Evolutionary conservation across 441 rosid genomes (phyloP).

Genomic region (Gossypium trilobum): DNA sequence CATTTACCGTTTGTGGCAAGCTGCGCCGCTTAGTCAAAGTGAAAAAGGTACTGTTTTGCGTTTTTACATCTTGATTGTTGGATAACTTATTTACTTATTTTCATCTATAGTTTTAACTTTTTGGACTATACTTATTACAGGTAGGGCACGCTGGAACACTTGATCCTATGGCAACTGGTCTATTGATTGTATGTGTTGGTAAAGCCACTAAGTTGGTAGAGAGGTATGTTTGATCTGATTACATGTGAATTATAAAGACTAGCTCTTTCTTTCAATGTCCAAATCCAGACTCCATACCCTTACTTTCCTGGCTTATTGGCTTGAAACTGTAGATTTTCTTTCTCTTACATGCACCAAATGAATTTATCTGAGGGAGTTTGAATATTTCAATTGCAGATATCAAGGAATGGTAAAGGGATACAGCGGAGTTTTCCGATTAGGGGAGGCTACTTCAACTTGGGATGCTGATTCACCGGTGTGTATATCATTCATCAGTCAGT

Average conservation of each 20-base stretch:
- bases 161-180: slow-evolving; percentile 97
- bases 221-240: slow-evolving; percentile 38
- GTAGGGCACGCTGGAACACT: slow-evolving; percentile 98
- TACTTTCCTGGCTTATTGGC: background rate
- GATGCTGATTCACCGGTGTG: slow-evolving; percentile 92
- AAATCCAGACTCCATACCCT: background rate
- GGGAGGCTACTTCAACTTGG: slow-evolving; percentile 94
- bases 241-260: slow-evolving; percentile 8
- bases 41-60: slow-evolving; percentile 52
- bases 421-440: slow-evolving; percentile 83
- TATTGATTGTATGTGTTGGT: slow-evolving; percentile 79
- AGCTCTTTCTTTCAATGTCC: slow-evolving; percentile 6
- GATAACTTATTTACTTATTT: background rate
- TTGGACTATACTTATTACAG: slow-evolving; percentile 29
- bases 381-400: slow-evolving; percentile 43
- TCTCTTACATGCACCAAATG: background rate
- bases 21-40: slow-evolving; percentile 78
- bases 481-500: slow-evolving; percentile 4
- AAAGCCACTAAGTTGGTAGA: slow-evolving; percentile 87
- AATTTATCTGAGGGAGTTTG: slow-evolving; percentile 10
- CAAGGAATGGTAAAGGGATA: slow-evolving; percentile 90
- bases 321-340: background rate
- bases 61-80: background rate
- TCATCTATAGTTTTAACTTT: slow-evolving; percentile 1
- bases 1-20: slow-evolving; percentile 95